Conservation (phyloP, 805 yeast genomes). For the Nakazawaea molendinolei region DNA sequence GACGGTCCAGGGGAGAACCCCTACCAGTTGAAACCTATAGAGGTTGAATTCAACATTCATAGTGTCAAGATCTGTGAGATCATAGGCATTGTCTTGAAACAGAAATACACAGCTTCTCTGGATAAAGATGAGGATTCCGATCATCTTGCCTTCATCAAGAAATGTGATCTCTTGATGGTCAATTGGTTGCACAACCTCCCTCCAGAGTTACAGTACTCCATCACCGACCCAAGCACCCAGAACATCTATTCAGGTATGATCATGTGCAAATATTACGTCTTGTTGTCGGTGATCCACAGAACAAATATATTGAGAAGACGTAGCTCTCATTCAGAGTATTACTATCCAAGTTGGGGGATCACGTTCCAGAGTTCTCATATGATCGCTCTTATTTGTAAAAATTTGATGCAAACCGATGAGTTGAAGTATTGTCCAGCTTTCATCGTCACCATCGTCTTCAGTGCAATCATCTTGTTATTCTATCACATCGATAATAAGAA, state of each 20-base stretch:
- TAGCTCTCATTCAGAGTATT: slow-evolving; percentile 17
- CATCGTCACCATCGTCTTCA: slow-evolving; percentile 28
- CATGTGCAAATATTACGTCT: slow-evolving; percentile 64
- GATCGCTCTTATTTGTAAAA: slow-evolving; percentile 57
- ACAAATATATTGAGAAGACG: slow-evolving; percentile 51
- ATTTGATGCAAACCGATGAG: slow-evolving; percentile 41
- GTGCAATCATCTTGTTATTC: slow-evolving; percentile 11
- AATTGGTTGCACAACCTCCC: slow-evolving; percentile 70
- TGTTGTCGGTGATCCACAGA: slow-evolving; percentile 66
- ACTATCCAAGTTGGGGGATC: slow-evolving; percentile 72
- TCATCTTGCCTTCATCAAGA: slow-evolving; percentile 35
- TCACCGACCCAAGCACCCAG: slow-evolving; percentile 46
- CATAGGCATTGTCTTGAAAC: slow-evolving; percentile 59
- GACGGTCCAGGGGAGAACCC: slow-evolving; percentile 27
- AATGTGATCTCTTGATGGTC: slow-evolving; percentile 71
- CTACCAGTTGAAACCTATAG: slow-evolving; percentile 39
- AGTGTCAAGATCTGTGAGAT: slow-evolving; percentile 63
- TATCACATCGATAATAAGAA: slow-evolving; percentile 13
- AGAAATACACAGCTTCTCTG: slow-evolving; percentile 66
- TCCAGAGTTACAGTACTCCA: slow-evolving; percentile 51
- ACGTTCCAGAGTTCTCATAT: slow-evolving; percentile 77
- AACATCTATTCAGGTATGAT: slow-evolving; percentile 51
- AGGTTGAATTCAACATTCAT: slow-evolving; percentile 54
- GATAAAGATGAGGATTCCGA: slow-evolving; percentile 41
- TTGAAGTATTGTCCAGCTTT: slow-evolving; percentile 49